These are phyloP conservation scores for Massospora cicadina DNA, from an alignment of 371 early-diverging fungal genomes.

Conservation along the genomic window DNA sequence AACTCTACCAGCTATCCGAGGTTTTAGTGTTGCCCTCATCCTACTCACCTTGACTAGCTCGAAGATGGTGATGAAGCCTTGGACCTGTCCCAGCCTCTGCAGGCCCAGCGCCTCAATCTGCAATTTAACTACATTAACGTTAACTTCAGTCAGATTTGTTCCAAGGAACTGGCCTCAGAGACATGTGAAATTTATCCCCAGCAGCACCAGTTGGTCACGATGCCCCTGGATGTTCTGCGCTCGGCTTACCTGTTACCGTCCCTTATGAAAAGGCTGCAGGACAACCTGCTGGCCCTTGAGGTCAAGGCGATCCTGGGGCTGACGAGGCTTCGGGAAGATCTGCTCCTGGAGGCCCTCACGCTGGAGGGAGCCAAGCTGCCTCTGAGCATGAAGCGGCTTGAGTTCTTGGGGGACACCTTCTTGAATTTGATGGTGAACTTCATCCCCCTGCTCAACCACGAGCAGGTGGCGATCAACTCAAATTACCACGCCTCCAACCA, in stretches of 20 bases:
- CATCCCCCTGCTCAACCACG: background rate
- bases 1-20: background rate
- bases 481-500: background rate
- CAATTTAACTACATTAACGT: too few species aligned
- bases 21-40: background rate
- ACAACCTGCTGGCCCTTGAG: background rate
- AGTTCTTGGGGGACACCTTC: background rate
- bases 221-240: background rate
- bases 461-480: background rate
- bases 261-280: background rate
- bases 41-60: background rate
- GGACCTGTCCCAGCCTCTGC: too few species aligned
- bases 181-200: too few species aligned
- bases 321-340: background rate
- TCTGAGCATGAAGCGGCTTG: background rate
- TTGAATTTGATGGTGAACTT: background rate
- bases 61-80: too few species aligned
- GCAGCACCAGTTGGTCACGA: background rate
- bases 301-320: background rate
- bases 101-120: background rate
- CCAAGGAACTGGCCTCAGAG: too few species aligned
- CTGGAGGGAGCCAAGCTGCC: background rate
- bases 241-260: background rate
- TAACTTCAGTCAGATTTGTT: too few species aligned
- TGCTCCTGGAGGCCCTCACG: background rate